Evolutionary conservation across 805 yeast genomes (phyloP).

Genomic region (Nakazawaea wyomingensis): DNA sequence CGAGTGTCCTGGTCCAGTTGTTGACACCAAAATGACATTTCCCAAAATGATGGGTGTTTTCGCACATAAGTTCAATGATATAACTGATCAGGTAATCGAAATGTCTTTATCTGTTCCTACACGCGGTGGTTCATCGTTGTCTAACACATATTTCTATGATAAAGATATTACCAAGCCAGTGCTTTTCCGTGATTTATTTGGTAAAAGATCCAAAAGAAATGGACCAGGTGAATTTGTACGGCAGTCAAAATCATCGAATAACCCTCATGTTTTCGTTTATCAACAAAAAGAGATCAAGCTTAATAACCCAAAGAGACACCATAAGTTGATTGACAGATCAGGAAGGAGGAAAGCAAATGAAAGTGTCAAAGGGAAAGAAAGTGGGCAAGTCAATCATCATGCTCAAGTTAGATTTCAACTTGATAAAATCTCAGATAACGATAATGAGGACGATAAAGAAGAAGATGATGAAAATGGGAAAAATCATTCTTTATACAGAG

Average conservation of each 20-base stretch:
- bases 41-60: background rate
- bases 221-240: background rate
- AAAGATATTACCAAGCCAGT: background rate
- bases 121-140: background rate
- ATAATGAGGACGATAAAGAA: background rate
- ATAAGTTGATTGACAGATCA: background rate
- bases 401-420: constrained; percentile 4
- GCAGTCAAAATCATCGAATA: background rate
- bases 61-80: background rate
- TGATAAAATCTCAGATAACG: background rate
- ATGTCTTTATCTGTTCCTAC: constrained; percentile 7
- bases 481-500: too few species aligned
- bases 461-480: background rate
- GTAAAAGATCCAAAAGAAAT: background rate
- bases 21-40: background rate
- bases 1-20: background rate
- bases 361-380: background rate
- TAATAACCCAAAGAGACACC: background rate
- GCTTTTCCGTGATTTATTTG: background rate
- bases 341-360: background rate
- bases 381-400: constrained; percentile 1
- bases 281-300: constrained; percentile 1
- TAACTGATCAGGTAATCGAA: constrained; percentile 1
- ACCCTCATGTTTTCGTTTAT: constrained; percentile 4
- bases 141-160: constrained; percentile 2